Conservation (phyloP, 2,329 filamentous ascomycete genomes). For the Paraphaeosphaeria sporulosa region DNA sequence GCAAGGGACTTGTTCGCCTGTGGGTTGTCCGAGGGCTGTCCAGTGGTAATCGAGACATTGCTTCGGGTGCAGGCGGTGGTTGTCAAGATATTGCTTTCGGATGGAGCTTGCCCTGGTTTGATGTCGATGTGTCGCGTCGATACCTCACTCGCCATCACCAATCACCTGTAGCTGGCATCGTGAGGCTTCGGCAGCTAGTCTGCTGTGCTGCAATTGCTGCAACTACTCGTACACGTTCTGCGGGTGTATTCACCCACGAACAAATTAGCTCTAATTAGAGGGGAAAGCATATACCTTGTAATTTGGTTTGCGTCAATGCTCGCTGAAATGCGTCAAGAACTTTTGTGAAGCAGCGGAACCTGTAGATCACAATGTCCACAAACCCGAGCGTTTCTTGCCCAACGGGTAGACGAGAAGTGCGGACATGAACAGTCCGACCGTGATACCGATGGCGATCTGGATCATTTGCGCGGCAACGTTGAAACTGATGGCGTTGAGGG, state of each 20-base stretch:
- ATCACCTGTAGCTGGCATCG: conserved; percentile 1
- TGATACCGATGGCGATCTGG: conserved; percentile 61
- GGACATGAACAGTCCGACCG: conserved; percentile 58
- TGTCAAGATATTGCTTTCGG: neutral
- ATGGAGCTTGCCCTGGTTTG: neutral
- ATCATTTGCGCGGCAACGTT: conserved; percentile 58
- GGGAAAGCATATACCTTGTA: conserved; percentile 4
- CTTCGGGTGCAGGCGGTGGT: neutral
- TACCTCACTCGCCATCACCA: conserved; percentile 9
- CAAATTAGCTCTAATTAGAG: conserved; percentile 9
- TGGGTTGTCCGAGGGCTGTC: neutral
- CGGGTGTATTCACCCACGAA: conserved; percentile 1
- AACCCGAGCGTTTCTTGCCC: conserved; percentile 55
- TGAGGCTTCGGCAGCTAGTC: neutral
- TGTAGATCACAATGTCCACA: conserved; percentile 36
- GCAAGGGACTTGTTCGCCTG: neutral
- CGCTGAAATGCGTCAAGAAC: conserved; percentile 3
- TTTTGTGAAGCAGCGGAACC: neutral
- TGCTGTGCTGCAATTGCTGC: conserved; percentile 4
- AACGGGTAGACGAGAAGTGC: conserved; percentile 59
- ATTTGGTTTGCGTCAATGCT: neutral
- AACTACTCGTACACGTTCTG: conserved; percentile 13
- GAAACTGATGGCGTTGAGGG: conserved; percentile 35
- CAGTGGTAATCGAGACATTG: neutral
- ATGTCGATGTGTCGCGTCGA: neutral